These are phyloP conservation scores for Jamesozyma hellenica DNA, from an alignment of 805 yeast genomes.

Conservation along the genomic window DNA sequence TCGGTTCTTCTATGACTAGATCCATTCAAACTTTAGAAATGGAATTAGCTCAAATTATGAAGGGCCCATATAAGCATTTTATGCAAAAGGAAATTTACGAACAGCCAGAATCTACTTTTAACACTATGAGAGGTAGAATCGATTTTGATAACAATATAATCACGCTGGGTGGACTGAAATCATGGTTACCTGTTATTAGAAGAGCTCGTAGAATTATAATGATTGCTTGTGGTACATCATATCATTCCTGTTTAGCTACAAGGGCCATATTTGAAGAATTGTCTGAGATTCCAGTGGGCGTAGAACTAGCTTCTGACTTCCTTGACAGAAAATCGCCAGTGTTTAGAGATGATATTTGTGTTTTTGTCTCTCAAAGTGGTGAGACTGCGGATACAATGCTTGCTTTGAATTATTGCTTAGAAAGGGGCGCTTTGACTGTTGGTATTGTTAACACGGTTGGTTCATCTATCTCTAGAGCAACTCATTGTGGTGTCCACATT, in stretches of 20 bases:
- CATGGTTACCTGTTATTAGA: slow-evolving; percentile 78
- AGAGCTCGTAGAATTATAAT: slow-evolving; percentile 90
- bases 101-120: slow-evolving; percentile 96
- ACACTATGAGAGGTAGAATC: slow-evolving; percentile 98
- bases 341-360: slow-evolving; percentile 94
- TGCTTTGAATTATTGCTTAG: slow-evolving; percentile 90
- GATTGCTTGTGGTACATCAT: slow-evolving; percentile 99
- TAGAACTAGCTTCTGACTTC: slow-evolving; percentile 90
- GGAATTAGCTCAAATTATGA: slow-evolving; percentile 96
- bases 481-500: slow-evolving; percentile 98
- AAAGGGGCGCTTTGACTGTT: slow-evolving; percentile 93
- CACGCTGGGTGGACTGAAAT: slow-evolving; percentile 81
- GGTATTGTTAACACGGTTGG: slow-evolving; percentile 98
- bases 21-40: slow-evolving; percentile 92
- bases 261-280: slow-evolving; percentile 93
- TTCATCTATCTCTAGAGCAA: slow-evolving; percentile 89
- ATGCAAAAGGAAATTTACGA: slow-evolving; percentile 98
- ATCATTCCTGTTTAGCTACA: slow-evolving; percentile 95
- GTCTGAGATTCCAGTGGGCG: slow-evolving; percentile 87
- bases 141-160: slow-evolving; percentile 75
- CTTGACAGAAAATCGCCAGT: slow-evolving; percentile 94
- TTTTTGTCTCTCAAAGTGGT: slow-evolving; percentile 97
- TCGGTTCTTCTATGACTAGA: slow-evolving; percentile 86
- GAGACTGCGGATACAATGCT: slow-evolving; percentile 97
- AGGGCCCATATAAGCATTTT: slow-evolving; percentile 90